Percentiles rank a stretch among this genome's conserved stretches.
Conservation (phyloP, 2,329 filamentous ascomycete genomes). For the Cytospora leucostoma region DNA sequence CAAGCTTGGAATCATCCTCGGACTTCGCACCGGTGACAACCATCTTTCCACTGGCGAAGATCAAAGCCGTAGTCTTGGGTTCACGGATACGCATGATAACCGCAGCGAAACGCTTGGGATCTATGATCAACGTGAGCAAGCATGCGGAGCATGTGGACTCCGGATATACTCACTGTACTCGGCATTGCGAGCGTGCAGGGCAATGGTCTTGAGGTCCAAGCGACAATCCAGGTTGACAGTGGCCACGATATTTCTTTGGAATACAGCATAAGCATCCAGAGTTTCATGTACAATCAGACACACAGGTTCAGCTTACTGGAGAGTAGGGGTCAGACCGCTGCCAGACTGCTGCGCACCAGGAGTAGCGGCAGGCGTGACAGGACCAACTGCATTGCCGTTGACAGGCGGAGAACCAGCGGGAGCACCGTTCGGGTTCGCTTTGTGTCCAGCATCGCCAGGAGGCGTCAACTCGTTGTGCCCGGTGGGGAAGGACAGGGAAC, state of each 20-base stretch:
- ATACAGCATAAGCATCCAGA: slow-evolving; percentile 55
- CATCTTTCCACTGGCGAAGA: slow-evolving; percentile 99
- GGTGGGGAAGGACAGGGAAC: slow-evolving; percentile 89
- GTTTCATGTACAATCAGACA: slow-evolving; percentile 38
- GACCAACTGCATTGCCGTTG: slow-evolving; percentile 78
- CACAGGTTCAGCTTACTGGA: slow-evolving; percentile 82
- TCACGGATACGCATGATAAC: slow-evolving; percentile 99
- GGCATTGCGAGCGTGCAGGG: slow-evolving; percentile 94
- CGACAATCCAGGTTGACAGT: slow-evolving; percentile 98
- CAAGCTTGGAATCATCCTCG: slow-evolving; percentile 96
- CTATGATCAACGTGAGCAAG: slow-evolving; percentile 22
- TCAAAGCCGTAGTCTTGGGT: slow-evolving; percentile 95
- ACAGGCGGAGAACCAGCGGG: slow-evolving; percentile 58
- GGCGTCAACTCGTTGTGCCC: slow-evolving; percentile 81
- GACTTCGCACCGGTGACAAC: slow-evolving; percentile 98
- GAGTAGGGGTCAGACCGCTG: slow-evolving; percentile 86
- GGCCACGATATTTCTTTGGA: slow-evolving; percentile 94
- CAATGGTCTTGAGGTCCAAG: slow-evolving; percentile 97
- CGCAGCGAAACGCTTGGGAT: slow-evolving; percentile 84
- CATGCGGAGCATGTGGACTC: slow-evolving; percentile 16
- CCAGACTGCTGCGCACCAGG: slow-evolving; percentile 80
- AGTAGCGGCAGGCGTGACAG: slow-evolving; percentile 87
- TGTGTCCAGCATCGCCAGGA: slow-evolving; percentile 71
- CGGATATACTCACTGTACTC: slow-evolving; percentile 67
- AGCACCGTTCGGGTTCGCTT: slow-evolving; percentile 50